A percentile compares a stretch with the other conserved stretches of the same genome.
These are phyloP conservation scores for Rosa persica DNA, from an alignment of 306 rosid genomes.

Conservation along the genomic window DNA sequence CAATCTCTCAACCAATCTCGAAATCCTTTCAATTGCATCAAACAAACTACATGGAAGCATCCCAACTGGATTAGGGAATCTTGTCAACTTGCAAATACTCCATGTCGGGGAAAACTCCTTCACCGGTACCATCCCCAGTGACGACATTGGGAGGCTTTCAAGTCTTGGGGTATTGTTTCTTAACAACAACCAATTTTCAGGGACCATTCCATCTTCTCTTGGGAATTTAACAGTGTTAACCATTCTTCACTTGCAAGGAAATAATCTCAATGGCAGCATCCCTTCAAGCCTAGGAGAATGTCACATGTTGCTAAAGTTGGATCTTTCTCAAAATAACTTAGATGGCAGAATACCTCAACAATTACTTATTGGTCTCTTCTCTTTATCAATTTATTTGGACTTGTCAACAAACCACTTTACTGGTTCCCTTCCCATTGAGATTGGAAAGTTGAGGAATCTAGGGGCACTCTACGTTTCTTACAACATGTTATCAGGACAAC, in stretches of 20 bases:
- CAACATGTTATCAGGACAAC: background rate
- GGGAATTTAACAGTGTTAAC: background rate
- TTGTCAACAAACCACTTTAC: background rate
- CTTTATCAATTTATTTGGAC: background rate
- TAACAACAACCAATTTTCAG: background rate
- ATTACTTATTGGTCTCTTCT: background rate
- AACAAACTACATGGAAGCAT: background rate
- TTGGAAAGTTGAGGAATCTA: background rate
- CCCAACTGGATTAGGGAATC: background rate
- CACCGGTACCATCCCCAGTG: background rate
- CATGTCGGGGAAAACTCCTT: background rate
- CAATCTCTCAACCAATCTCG: background rate
- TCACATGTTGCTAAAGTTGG: background rate
- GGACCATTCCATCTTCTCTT: background rate
- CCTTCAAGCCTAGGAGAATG: background rate
- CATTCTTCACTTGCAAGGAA: accelerated
- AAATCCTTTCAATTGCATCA: accelerated
- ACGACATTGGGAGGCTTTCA: background rate
- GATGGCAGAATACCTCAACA: background rate
- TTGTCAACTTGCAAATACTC: background rate
- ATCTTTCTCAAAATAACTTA: background rate
- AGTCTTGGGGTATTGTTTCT: accelerated
- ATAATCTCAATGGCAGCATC: background rate
- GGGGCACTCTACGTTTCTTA: background rate
- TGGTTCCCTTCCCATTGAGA: background rate